Evolutionary conservation across 1,284 basidiomycete genomes (phyloP).

Genomic region (Leccinum angustisporum): DNA sequence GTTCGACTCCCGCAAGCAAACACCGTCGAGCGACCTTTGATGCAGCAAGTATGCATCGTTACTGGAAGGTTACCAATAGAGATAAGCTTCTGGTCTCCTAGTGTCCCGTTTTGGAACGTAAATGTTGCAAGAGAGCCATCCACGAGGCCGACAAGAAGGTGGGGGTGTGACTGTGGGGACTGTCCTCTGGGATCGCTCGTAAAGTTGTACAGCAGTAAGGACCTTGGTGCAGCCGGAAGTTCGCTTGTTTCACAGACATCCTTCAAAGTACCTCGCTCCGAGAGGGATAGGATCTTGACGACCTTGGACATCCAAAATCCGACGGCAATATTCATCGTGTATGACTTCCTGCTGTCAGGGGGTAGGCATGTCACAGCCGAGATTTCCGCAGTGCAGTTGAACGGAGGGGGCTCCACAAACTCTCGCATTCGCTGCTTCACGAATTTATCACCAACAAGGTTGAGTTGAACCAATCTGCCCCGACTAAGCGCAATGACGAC

Average conservation of each 20-base stretch:
- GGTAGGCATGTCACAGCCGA: conserved; percentile 66
- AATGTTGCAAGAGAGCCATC: conserved; percentile 79
- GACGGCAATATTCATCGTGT: conserved; percentile 53
- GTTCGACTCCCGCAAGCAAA: conserved; percentile 68
- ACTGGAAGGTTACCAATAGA: conserved; percentile 73
- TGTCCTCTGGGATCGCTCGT: conserved; percentile 37
- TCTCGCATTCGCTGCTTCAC: conserved; percentile 36
- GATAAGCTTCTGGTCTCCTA: conserved; percentile 58
- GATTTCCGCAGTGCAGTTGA: conserved; percentile 44
- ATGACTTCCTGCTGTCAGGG: conserved; percentile 47
- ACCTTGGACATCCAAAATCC: conserved; percentile 77
- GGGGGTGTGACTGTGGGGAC: conserved; percentile 42
- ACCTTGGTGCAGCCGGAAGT: conserved; percentile 64
- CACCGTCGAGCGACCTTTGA: conserved; percentile 52
- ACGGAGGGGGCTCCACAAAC: conserved; percentile 20
- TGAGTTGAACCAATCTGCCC: conserved; percentile 56
- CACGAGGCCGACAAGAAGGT: conserved; percentile 76
- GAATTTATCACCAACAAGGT: conserved; percentile 41
- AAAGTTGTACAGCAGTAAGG: conserved; percentile 72
- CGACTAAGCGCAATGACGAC: conserved; percentile 65
- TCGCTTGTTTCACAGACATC: conserved; percentile 45
- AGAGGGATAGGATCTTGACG: conserved; percentile 60
- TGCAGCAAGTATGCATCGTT: conserved; percentile 50
- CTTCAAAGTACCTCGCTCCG: conserved; percentile 12
- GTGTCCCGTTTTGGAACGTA: conserved; percentile 40